Evolutionary conservation across 2,329 filamentous ascomycete species (phyloP).

Genomic region (Xylariaceae sp.): DNA sequence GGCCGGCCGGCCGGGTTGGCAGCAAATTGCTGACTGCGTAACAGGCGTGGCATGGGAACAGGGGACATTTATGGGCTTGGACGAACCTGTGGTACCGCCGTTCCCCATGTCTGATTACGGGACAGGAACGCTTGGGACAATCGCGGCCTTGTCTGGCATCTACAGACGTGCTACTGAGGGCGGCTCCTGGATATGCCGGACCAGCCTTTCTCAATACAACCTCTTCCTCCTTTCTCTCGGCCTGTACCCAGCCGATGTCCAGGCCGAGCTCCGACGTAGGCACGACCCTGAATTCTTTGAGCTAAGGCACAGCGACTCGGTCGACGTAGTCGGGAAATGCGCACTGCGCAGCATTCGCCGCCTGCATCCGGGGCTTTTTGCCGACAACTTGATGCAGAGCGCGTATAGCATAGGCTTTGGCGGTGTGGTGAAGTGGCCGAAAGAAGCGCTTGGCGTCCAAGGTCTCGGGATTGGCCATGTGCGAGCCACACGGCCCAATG

Average conservation of each 20-base stretch:
- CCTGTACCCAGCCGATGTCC: constrained; percentile 41
- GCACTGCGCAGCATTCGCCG: constrained; percentile 47
- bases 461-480: constrained; percentile 41
- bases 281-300: constrained; percentile 49
- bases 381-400: constrained; percentile 26
- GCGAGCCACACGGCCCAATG: constrained; percentile 43
- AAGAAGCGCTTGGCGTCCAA: constrained; percentile 39
- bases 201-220: constrained; percentile 34
- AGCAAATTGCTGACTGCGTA: constrained; percentile 36
- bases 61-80: constrained; percentile 34
- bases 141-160: constrained; percentile 31
- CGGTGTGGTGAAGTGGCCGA: constrained; percentile 39
- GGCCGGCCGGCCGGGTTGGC: constrained; percentile 62
- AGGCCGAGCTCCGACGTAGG: constrained; percentile 41
- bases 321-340: constrained; percentile 52
- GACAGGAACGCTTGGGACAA: constrained; percentile 31
- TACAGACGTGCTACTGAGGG: constrained; percentile 30
- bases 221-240: constrained; percentile 36
- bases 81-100: constrained; percentile 61
- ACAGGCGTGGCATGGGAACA: constrained; percentile 34
- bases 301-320: constrained; percentile 50
- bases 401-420: constrained; percentile 31
- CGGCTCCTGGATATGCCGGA: constrained; percentile 32
- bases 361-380: constrained; percentile 30
- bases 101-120: constrained; percentile 53